phyloP scores from a whole-genome alignment of 2,329 filamentous ascomycete genomes.

The Karstenula rhodostoma region DNA sequence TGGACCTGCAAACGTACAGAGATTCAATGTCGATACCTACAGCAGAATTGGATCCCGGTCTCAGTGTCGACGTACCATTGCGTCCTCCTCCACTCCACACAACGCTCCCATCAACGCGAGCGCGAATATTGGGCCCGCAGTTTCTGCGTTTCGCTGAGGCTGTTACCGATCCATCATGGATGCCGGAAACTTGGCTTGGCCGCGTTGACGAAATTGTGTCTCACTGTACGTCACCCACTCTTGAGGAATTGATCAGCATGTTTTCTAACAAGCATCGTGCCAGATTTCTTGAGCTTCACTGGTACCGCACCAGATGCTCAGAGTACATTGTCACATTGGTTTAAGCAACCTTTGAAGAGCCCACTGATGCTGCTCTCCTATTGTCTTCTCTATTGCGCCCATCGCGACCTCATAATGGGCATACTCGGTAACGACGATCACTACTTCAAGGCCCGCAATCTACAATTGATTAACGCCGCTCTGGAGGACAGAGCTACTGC shows the following conservation, averaged over 20 bases:
- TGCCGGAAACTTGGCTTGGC: conserved; percentile 18
- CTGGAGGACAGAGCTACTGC: conserved; percentile 18
- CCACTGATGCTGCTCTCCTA: conserved; percentile 22
- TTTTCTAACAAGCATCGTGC: background rate
- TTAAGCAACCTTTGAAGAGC: conserved; percentile 11
- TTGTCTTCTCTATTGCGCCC: conserved; percentile 23
- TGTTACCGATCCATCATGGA: conserved; percentile 18
- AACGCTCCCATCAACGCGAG: background rate
- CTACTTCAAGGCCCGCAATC: conserved; percentile 21
- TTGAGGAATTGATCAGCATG: background rate
- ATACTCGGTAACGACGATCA: conserved; percentile 18
- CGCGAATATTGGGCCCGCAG: conserved; percentile 1
- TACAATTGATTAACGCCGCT: conserved; percentile 24
- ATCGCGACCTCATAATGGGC: conserved; percentile 18
- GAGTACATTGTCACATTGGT: conserved; percentile 22
- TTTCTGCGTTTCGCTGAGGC: conserved; percentile 2
- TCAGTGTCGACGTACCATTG: background rate
- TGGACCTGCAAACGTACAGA: background rate
- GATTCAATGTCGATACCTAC: background rate
- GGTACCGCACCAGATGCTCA: conserved; percentile 12
- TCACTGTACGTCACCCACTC: conserved; percentile 19
- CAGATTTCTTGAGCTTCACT: background rate
- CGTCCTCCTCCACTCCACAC: background rate
- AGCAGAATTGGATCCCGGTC: background rate
- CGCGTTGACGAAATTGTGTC: conserved; percentile 18